These are phyloP conservation scores for Penicillium aurantiogriseum DNA, from an alignment of 2,329 filamentous ascomycete species.

Conservation along the genomic window DNA sequence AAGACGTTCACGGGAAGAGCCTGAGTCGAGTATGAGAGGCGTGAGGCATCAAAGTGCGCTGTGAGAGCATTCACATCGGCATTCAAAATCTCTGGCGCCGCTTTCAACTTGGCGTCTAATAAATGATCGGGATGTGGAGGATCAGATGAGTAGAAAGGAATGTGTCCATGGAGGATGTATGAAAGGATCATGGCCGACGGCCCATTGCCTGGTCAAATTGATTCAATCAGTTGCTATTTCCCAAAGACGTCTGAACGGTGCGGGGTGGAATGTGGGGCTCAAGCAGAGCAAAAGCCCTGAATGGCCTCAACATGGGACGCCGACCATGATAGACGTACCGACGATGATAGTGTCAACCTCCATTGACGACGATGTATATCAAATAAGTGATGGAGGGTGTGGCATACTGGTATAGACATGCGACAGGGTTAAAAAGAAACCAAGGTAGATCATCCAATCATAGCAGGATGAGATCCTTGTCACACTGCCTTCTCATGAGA, in stretches of 20 bases:
- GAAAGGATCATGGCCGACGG: conserved; percentile 62
- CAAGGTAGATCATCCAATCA: background rate
- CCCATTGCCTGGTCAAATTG: conserved; percentile 53
- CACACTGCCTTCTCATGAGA: conserved; percentile 11
- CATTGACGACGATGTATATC: conserved; percentile 33
- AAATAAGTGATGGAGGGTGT: conserved; percentile 26
- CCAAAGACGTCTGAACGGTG: background rate
- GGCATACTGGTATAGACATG: conserved; percentile 34
- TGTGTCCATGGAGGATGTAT: conserved; percentile 61
- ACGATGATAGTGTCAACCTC: conserved; percentile 46
- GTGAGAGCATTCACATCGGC: conserved; percentile 51
- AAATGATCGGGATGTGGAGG: conserved; percentile 57
- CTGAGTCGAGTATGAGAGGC: conserved; percentile 61
- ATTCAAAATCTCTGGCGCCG: conserved; percentile 49
- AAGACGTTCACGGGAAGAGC: conserved; percentile 60
- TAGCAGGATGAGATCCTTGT: conserved; percentile 2
- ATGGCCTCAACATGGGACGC: background rate
- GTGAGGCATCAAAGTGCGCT: conserved; percentile 57
- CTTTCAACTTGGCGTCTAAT: conserved; percentile 55
- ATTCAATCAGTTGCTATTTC: background rate
- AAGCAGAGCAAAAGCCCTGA: background rate
- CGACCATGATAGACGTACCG: conserved; percentile 35
- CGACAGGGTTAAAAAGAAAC: conserved; percentile 11
- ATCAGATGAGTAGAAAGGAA: conserved; percentile 54
- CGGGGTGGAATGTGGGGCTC: background rate